phyloP scores from a whole-genome alignment of 2,329 filamentous ascomycete genomes.

The Lasiodiplodia theobromae region DNA sequence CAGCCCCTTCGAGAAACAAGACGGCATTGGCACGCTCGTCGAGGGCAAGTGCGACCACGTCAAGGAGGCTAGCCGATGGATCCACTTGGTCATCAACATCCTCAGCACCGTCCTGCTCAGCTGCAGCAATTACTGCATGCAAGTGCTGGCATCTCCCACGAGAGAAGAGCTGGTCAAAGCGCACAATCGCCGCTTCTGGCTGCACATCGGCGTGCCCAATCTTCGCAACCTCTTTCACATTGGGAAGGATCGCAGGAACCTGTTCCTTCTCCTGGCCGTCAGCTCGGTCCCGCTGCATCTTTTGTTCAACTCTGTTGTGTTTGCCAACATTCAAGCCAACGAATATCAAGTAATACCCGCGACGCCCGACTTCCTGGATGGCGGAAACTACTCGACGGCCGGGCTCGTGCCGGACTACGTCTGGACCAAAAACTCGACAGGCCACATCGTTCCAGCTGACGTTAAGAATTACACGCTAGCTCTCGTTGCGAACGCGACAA shows the following conservation, averaged over 20 bases:
- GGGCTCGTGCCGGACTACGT: background rate
- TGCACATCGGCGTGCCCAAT: conserved; percentile 56
- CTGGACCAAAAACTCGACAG: background rate
- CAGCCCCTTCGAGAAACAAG: background rate
- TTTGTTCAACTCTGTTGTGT: conserved; percentile 35
- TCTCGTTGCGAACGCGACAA: background rate
- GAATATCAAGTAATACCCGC: conserved; percentile 7
- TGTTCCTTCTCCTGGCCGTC: conserved; percentile 38
- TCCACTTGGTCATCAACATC: conserved; percentile 34
- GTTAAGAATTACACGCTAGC: background rate
- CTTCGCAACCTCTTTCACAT: conserved; percentile 46
- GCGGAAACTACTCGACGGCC: conserved; percentile 3
- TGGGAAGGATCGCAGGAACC: conserved; percentile 32
- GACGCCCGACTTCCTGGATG: conserved; percentile 5
- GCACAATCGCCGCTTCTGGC: conserved; percentile 51
- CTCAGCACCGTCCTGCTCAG: conserved; percentile 24
- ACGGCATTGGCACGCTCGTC: conserved; percentile 10
- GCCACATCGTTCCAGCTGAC: background rate
- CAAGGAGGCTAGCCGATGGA: conserved; percentile 20
- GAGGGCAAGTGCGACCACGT: conserved; percentile 13
- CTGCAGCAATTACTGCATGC: conserved; percentile 59
- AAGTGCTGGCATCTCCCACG: conserved; percentile 59
- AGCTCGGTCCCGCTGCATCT: conserved; percentile 48
- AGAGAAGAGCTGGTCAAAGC: conserved; percentile 57
- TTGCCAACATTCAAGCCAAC: conserved; percentile 19